phyloP scores from a whole-genome alignment of 306 rosid species.

The Hippophae tibetana region DNA sequence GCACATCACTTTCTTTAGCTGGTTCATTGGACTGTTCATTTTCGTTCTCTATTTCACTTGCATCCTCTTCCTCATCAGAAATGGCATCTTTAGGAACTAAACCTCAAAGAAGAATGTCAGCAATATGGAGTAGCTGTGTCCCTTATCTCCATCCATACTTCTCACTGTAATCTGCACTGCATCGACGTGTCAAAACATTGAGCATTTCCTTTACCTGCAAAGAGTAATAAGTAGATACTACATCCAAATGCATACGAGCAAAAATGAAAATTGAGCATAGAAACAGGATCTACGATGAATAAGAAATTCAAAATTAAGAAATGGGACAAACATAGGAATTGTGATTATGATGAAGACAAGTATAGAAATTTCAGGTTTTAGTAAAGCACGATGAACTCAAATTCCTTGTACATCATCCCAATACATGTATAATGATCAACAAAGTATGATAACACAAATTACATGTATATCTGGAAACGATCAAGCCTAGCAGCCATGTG shows the following conservation, averaged over 20 bases:
- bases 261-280: background rate
- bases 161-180: conserved; percentile 99
- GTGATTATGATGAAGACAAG: background rate
- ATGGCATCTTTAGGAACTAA: conserved; percentile 61
- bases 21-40: conserved; percentile 51
- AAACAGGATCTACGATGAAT: background rate
- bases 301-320: background rate
- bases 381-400: too few relatives aligned
- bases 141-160: conserved; percentile 98
- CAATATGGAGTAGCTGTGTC: conserved; percentile 79
- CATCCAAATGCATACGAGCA: background rate
- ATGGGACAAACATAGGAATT: background rate
- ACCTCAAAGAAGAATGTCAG: conserved; percentile 81
- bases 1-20: conserved; percentile 46
- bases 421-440: too few relatives aligned
- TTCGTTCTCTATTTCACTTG: conserved; percentile 53
- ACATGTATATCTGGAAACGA: too few relatives aligned
- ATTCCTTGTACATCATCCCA: too few relatives aligned
- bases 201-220: conserved; percentile 98
- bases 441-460: too few relatives aligned
- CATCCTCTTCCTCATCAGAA: conserved; percentile 70
- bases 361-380: background rate
- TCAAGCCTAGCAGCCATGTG: too few relatives aligned
- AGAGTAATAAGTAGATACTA: conserved; percentile 13
- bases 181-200: conserved; percentile 93